Evolutionary conservation across 1,139 yeast genomes (phyloP).

Genomic region (Geotrichum aggregatum): DNA sequence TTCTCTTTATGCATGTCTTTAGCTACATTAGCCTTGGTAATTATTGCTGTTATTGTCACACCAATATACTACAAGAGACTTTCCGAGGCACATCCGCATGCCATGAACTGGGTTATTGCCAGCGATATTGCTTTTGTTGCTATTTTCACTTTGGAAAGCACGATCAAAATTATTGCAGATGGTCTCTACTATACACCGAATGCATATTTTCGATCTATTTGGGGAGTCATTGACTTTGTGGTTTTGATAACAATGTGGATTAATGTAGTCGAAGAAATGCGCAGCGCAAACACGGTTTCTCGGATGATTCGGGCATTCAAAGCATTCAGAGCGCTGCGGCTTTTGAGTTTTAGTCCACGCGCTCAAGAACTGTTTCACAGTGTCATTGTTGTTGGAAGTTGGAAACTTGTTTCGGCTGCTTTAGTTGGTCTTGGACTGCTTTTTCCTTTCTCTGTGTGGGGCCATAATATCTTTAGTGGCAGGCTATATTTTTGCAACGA

Average conservation of each 20-base stretch:
- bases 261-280: constrained; percentile 60
- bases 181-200: constrained; percentile 79
- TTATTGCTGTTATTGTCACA: constrained; percentile 73
- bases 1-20: constrained; percentile 57
- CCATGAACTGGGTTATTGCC: constrained; percentile 48
- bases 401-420: constrained; percentile 74
- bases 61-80: constrained; percentile 58
- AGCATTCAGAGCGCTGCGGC: constrained; percentile 80
- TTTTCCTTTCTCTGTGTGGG: constrained; percentile 90
- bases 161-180: constrained; percentile 76
- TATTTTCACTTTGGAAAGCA: constrained; percentile 66
- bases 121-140: constrained; percentile 59
- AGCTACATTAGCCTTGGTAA: constrained; percentile 61
- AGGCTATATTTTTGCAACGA: constrained; percentile 72
- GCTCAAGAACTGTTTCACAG: constrained; percentile 78
- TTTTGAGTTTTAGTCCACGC: constrained; percentile 70
- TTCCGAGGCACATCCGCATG: constrained; percentile 39
- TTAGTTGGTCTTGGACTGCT: constrained; percentile 69
- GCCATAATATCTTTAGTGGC: constrained; percentile 72
- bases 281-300: constrained; percentile 53
- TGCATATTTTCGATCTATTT: constrained; percentile 74
- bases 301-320: constrained; percentile 75
- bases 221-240: constrained; percentile 76
- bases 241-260: constrained; percentile 80
- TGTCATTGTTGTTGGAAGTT: constrained; percentile 74